Evolutionary conservation across 805 yeast species (phyloP).

Genomic region (Candida palmyrensis): DNA sequence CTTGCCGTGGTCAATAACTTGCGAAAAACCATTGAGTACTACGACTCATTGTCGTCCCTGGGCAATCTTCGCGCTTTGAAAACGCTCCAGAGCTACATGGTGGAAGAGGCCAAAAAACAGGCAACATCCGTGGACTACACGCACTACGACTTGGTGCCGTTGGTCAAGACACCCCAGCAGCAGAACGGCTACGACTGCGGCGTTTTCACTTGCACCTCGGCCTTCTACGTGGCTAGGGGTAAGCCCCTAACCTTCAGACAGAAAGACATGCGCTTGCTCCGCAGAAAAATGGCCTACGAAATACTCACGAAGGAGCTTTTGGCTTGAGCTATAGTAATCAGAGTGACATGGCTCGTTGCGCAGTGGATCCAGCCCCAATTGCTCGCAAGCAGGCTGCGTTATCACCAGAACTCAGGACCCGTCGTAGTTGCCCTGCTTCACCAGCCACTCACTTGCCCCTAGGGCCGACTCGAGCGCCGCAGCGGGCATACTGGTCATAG

Average conservation of each 20-base stretch:
- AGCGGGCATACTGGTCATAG: no score
- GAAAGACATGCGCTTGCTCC: constrained; percentile 60
- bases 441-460: no score
- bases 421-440: no score
- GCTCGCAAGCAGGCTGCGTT: no score
- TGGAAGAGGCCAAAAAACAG: constrained; percentile 57
- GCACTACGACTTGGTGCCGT: constrained; percentile 20
- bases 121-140: constrained; percentile 13
- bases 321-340: no score
- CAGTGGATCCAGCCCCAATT: no score
- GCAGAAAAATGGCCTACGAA: constrained; percentile 67
- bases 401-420: no score
- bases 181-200: constrained; percentile 93
- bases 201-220: constrained; percentile 81
- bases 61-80: constrained; percentile 40
- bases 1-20: constrained; percentile 70
- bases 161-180: constrained; percentile 66
- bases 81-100: constrained; percentile 56
- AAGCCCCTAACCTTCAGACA: constrained; percentile 52
- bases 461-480: no score
- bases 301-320: constrained; percentile 34
- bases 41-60: constrained; percentile 64
- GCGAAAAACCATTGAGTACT: constrained; percentile 55
- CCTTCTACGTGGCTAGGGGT: constrained; percentile 53
- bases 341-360: no score